Evolutionary conservation across 768 basidiomycete species (phyloP).

Genomic region (Favolaschia claudopus): DNA sequence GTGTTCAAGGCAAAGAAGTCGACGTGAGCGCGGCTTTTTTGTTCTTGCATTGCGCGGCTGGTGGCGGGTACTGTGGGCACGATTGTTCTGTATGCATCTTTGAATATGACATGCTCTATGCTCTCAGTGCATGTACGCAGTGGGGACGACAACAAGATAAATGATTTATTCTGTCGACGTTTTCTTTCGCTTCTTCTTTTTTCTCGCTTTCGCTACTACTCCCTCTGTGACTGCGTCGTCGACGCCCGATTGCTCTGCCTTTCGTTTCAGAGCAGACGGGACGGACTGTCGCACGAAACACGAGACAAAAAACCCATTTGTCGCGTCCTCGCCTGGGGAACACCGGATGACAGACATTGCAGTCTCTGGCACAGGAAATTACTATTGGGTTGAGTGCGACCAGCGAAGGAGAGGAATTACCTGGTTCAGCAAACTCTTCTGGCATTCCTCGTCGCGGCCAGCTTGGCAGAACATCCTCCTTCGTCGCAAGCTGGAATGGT

Average conservation of each 20-base stretch:
- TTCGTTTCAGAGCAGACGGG: conserved; percentile 33
- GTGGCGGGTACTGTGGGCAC: conserved; percentile 2
- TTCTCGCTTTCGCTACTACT: conserved; percentile 10
- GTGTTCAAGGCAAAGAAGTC: conserved; percentile 62
- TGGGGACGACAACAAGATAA: background rate
- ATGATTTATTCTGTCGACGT: conserved; percentile 26
- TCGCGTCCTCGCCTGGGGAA: conserved; percentile 81
- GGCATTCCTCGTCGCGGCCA: conserved; percentile 85
- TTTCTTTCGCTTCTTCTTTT: conserved; percentile 31
- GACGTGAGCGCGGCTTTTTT: conserved; percentile 30
- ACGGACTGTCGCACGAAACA: conserved; percentile 67
- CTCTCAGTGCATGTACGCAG: too few species aligned
- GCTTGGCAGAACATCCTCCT: conserved; percentile 70
- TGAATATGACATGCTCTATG: conserved; percentile 28
- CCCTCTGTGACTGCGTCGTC: conserved; percentile 28
- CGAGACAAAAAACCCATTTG: conserved; percentile 98
- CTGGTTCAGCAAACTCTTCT: conserved; percentile 65
- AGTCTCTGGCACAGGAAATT: conserved; percentile 46
- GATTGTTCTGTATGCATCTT: conserved; percentile 13
- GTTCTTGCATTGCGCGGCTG: conserved; percentile 29
- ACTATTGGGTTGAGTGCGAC: background rate
- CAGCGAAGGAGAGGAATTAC: conserved; percentile 41
- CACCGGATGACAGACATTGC: conserved; percentile 75
- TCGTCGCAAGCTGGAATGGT: conserved; percentile 74
- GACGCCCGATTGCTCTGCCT: conserved; percentile 27